phyloP scores from a whole-genome alignment of 192 early-diverging fungal genomes.

The Kickxella alabastrina region DNA sequence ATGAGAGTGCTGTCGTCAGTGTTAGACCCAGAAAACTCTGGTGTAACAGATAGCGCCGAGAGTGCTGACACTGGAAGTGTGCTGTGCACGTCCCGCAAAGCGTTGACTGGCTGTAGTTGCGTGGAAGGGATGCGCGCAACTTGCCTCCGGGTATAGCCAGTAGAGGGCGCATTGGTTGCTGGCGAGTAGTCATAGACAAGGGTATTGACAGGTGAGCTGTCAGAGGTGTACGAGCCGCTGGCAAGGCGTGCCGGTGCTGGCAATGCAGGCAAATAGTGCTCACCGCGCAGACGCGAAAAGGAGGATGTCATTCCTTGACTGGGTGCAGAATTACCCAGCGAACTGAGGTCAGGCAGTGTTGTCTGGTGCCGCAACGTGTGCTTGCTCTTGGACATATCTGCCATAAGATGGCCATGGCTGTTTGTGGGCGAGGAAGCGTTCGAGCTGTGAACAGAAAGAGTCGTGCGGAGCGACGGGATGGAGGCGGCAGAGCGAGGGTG shows the following conservation, averaged over 20 bases:
- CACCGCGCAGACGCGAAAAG: neutral
- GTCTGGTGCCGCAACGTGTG: conserved; percentile 34
- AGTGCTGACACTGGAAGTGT: conserved; percentile 19
- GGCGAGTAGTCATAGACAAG: conserved; percentile 33
- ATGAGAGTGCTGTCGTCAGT: conserved; percentile 3
- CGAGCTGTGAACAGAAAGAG: neutral
- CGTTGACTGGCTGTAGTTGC: conserved; percentile 4
- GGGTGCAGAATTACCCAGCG: neutral
- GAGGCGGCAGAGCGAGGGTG: conserved; percentile 22
- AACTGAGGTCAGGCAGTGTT: conserved; percentile 23
- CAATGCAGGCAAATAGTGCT: conserved; percentile 4
- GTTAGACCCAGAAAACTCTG: neutral
- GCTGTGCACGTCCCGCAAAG: conserved; percentile 4
- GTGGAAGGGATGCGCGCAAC: neutral
- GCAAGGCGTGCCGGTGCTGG: conserved; percentile 39
- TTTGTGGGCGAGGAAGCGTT: neutral
- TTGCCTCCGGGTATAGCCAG: conserved; percentile 3
- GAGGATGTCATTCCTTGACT: neutral
- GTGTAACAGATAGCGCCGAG: conserved; percentile 9
- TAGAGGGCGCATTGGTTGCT: conserved; percentile 5
- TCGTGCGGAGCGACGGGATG: conserved; percentile 37
- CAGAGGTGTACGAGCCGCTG: conserved; percentile 26
- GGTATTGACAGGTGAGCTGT: conserved; percentile 37
- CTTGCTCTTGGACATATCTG: neutral
- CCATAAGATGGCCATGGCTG: neutral